A percentile compares a stretch with the other conserved stretches of the same genome.
phyloP scores from a whole-genome alignment of 352 stramenopile species.

The Pythium insidiosum region DNA sequence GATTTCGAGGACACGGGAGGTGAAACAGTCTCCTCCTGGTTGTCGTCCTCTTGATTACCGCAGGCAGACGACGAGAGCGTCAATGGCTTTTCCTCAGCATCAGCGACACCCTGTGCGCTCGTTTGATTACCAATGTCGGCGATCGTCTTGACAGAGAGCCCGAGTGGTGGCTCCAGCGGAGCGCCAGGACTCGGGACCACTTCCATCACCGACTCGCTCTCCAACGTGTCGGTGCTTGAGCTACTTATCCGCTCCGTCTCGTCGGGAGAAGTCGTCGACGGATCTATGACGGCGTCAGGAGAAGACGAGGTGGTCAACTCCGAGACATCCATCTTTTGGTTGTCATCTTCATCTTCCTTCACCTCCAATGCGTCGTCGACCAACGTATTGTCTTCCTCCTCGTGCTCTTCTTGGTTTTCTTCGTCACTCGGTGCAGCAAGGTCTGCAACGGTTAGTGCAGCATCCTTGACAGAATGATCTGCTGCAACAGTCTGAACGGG shows the following conservation, averaged over 20 bases:
- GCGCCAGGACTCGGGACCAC: too few relatives aligned
- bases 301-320: too few relatives aligned
- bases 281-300: too few relatives aligned
- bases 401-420: not conserved
- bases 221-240: not conserved
- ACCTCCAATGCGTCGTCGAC: not conserved
- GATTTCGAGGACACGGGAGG: not conserved
- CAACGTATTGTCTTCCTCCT: not conserved
- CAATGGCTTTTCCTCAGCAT: not conserved
- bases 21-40: not conserved
- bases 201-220: not conserved
- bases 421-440: too few relatives aligned
- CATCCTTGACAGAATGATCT: too few relatives aligned
- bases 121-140: too few relatives aligned
- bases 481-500: too few relatives aligned
- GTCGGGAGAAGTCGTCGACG: not conserved
- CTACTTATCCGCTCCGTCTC: constrained; percentile 4
- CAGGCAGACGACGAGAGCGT: constrained; percentile 1
- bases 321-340: too few relatives aligned
- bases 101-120: too few relatives aligned
- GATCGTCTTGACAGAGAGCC: too few relatives aligned
- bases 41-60: not conserved
- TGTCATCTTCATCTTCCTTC: not conserved
- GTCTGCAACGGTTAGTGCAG: too few relatives aligned
- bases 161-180: too few relatives aligned